These are phyloP conservation scores for Coleophoma crateriformis DNA, from an alignment of 2,329 filamentous ascomycete species.

Conservation along the genomic window DNA sequence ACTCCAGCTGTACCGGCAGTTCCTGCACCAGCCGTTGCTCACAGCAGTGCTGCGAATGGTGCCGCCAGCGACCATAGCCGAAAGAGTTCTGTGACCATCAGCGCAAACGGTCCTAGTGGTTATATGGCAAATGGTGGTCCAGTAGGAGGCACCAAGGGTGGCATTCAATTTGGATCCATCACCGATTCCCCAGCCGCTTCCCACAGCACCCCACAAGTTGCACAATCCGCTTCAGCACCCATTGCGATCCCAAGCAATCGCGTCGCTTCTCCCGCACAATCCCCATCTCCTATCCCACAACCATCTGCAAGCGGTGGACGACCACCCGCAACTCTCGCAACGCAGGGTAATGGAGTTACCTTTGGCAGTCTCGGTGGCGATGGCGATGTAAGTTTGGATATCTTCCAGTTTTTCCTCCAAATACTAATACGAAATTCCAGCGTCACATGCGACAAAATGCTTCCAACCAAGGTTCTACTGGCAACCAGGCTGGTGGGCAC, in stretches of 20 bases:
- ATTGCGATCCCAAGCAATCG: slow-evolving; percentile 64
- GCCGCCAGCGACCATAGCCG: slow-evolving; percentile 66
- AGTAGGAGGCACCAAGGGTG: slow-evolving; percentile 52
- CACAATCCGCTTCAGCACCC: slow-evolving; percentile 40
- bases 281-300: slow-evolving; percentile 89
- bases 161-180: slow-evolving; percentile 78
- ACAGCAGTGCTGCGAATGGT: slow-evolving; percentile 65
- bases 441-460: slow-evolving; percentile 65
- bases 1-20: slow-evolving; percentile 60
- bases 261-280: slow-evolving; percentile 77
- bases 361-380: slow-evolving; percentile 83
- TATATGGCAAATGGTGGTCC: slow-evolving; percentile 73
- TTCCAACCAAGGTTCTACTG: slow-evolving; percentile 55
- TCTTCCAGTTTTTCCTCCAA: slow-evolving; percentile 3
- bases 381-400: slow-evolving; percentile 61
- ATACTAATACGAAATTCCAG: slow-evolving; percentile 28
- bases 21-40: slow-evolving; percentile 54
- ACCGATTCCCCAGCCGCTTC: slow-evolving; percentile 61
- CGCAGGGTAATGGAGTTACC: slow-evolving; percentile 63
- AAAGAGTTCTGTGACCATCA: slow-evolving; percentile 90
- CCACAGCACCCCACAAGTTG: slow-evolving; percentile 60
- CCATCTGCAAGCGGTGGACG: slow-evolving; percentile 75
- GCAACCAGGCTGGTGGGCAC: slow-evolving; percentile 62
- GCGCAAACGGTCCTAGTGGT: slow-evolving; percentile 70
- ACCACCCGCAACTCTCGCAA: slow-evolving; percentile 70